Evolutionary conservation across 306 rosid species (phyloP).

Genomic region (Castanopsis chinensis): DNA sequence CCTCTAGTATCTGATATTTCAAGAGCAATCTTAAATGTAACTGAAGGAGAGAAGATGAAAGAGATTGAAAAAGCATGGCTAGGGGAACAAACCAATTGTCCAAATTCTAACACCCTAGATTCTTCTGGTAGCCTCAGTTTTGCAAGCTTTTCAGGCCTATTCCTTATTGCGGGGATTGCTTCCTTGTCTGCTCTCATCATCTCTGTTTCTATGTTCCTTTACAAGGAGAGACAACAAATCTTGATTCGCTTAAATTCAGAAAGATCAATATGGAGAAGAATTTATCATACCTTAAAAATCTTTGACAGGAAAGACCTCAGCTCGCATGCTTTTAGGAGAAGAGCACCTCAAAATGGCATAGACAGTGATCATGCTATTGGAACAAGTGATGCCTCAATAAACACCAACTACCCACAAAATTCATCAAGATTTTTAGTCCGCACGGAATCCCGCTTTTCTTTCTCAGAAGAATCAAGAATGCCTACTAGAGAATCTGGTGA

Average conservation of each 20-base stretch:
- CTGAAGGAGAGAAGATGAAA: constrained; percentile 47
- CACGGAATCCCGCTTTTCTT: background rate
- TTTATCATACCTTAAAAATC: background rate
- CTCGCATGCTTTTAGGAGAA: constrained; percentile 20
- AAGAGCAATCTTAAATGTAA: constrained; percentile 47
- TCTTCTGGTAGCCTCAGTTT: constrained; percentile 47
- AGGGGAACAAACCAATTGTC: constrained; percentile 11
- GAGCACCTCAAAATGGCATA: background rate
- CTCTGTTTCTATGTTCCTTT: background rate
- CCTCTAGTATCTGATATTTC: constrained; percentile 54
- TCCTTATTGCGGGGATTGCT: constrained; percentile 39
- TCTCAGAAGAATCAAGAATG: background rate
- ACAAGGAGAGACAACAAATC: background rate
- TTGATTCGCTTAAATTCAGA: background rate
- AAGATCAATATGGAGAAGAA: background rate
- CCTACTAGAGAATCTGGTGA: background rate
- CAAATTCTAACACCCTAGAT: constrained; percentile 13
- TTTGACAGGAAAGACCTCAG: constrained; percentile 29
- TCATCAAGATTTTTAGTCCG: background rate
- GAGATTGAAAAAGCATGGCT: constrained; percentile 45
- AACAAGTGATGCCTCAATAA: background rate
- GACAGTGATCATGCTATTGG: background rate
- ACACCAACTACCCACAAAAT: background rate
- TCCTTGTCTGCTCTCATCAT: constrained; percentile 28
- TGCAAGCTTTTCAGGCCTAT: constrained; percentile 54